These are phyloP conservation scores for Lenwebbia sp. DNA, from an alignment of 345 rosid species.

Conservation along the genomic window DNA sequence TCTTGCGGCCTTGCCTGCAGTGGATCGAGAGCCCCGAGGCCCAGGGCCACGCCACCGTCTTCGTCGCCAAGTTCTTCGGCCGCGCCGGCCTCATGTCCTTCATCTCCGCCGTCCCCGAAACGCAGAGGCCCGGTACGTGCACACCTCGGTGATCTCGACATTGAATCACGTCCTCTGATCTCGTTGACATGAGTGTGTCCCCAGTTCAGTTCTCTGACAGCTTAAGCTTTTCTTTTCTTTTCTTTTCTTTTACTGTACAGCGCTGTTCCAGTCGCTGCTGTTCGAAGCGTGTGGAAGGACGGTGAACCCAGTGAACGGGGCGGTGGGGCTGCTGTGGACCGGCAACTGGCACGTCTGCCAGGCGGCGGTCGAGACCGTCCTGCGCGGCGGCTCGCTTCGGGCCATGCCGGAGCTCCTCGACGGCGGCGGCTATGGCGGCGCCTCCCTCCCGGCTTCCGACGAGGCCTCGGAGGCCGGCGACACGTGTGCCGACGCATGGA, in stretches of 20 bases:
- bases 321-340: constrained; percentile 85
- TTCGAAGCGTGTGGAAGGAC: constrained; percentile 95
- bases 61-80: constrained; percentile 96
- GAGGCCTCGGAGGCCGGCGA: constrained; percentile 60
- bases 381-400: constrained; percentile 63
- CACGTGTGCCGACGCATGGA: constrained; percentile 15
- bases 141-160: neutral
- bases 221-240: neutral
- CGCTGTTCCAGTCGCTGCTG: constrained; percentile 74
- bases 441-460: constrained; percentile 35
- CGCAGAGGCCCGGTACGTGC: constrained; percentile 70
- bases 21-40: constrained; percentile 89
- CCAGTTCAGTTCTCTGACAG: neutral
- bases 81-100: constrained; percentile 98
- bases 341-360: constrained; percentile 88
- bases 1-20: constrained; percentile 79
- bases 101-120: constrained; percentile 84
- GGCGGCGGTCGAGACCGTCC: constrained; percentile 82
- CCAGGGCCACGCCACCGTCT: constrained; percentile 95
- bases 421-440: constrained; percentile 18
- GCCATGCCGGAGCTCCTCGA: constrained; percentile 57
- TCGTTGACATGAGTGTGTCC: neutral
- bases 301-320: constrained; percentile 94
- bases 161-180: neutral
- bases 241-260: constrained; percentile 11